Base-by-base conservation (phyloP, 129 eudicot genomes). In the Flaveria linearis region DNA sequence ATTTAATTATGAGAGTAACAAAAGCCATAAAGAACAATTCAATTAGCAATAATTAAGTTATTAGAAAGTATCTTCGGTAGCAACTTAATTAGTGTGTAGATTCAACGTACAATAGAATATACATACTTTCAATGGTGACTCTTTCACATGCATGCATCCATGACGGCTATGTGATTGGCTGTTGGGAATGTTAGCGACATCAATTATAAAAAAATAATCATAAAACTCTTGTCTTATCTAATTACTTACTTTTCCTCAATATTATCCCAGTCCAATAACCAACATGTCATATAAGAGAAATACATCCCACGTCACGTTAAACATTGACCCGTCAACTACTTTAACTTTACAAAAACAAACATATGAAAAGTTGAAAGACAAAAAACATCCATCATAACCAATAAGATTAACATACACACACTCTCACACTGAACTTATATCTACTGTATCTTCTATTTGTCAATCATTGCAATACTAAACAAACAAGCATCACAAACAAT, bases 311-410 rank as follows among this genome's bases (percentile, higher is more conserved):
- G 13, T 45, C 50, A 55, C 67, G 66, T 72, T 4, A 53, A 55
- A n/a, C 43, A 58, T 60, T 25, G 61, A 76, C 55, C 50, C 17
- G 20, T 64, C 62, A 60, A 76, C 41, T 50, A 50, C 80, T 76
- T 64, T 45, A 66, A 66, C 65, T 76, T 51, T 65, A 51, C 52
- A 50, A 65, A 64, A 65, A 64, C 50, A 55, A 53, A 73, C 56
- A 22, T 8, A 66, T 26, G 7, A 66, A 75, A 75, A 30, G 39
- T 23, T 33, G 66, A 51, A 76, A 51, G 13, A 76, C 55, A 33
- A 36, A 76, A 76, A 36, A 42, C 69, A 58, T 43, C n/a, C 42
- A 47, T 69, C 1, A 41, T 3, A 49, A 46, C 65, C 17, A 70
- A 58, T 58, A 71, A 69, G 15, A 3, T 36, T 20, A 15, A 62